Base-by-base conservation (phyloP, 352 stramenopile species). In the Thraustotheca clavata region DNA sequence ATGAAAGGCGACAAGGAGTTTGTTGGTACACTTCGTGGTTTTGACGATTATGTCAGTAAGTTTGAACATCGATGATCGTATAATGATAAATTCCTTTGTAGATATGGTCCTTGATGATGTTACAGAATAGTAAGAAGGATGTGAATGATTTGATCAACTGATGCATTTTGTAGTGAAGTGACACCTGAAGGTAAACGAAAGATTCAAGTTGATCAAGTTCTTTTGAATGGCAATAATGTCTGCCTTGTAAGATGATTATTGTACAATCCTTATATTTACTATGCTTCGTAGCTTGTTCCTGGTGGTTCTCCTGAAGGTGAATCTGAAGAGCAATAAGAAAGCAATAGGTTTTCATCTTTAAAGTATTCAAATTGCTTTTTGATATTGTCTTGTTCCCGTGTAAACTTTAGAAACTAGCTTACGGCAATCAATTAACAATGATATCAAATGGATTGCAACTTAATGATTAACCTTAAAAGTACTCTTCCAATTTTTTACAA, bases 221-320 rank as follows among this genome's bases (percentile, higher is more conserved):
- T 99, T 38, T 87, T 99, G 62, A 99, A 99, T 75, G 97, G 97
- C 49, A 98, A 98, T 83, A 97, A 99, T 73, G 91, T 99, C 54
- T 96, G 91, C 39, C 76, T 98, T 73, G 84, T 96, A 71, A 60
- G 69, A 60, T 26, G 11, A 11, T 29, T 46, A 3, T 1, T 11
- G 33, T 49, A 59, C 39, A 5, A 22, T 3, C 24, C 6, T 9
- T 6, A 26, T 41, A n/a, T 39, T 20, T 22, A 49, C 32, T 33
- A 20, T 26, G 29, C 32, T 41, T 16, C 6, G 2, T 59, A 93
- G 84, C 79, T 93, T 32, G 80, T 93, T n/a, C 84, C 84, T 29
- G 84, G 84, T 46, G 84, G 81, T 49, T 86, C 87, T 59, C 84
- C 80, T 20, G 76, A 71, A 0, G 68, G 66, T 33, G 61, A 70